Evolutionary conservation across 306 rosid genomes (phyloP).

Genomic region (Fagus crenata): DNA sequence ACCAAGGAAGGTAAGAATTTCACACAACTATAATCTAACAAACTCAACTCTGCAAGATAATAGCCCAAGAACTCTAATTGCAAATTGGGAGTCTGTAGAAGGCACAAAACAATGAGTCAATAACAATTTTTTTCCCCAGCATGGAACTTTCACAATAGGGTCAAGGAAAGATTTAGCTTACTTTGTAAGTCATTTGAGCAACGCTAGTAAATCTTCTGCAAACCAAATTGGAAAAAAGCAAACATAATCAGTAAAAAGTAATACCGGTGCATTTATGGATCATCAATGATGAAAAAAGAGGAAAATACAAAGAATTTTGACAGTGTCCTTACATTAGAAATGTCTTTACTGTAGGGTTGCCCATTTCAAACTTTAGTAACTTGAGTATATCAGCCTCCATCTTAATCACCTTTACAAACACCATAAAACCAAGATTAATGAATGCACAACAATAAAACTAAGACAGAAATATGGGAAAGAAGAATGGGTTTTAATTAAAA

Average conservation of each 20-base stretch:
- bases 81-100: constrained; percentile 51
- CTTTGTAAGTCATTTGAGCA: constrained; percentile 56
- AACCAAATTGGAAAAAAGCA: neutral
- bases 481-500: neutral
- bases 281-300: neutral
- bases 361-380: constrained; percentile 72
- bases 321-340: constrained; percentile 58
- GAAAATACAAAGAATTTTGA: neutral
- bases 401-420: constrained; percentile 50
- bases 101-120: neutral
- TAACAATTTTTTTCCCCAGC: neutral
- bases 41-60: constrained; percentile 85
- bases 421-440: neutral
- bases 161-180: constrained; percentile 27
- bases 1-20: constrained; percentile 81
- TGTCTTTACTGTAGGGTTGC: constrained; percentile 74
- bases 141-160: neutral
- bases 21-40: constrained; percentile 72
- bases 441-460: neutral
- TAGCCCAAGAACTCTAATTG: constrained; percentile 67
- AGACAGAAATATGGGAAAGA: neutral
- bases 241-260: neutral
- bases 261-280: neutral
- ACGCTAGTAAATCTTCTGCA: constrained; percentile 62
- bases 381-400: constrained; percentile 88